A percentile compares a stretch with the other conserved stretches of the same genome.
Evolutionary conservation across 257 asterid species (phyloP).

Genomic region (Avicennia marina): DNA sequence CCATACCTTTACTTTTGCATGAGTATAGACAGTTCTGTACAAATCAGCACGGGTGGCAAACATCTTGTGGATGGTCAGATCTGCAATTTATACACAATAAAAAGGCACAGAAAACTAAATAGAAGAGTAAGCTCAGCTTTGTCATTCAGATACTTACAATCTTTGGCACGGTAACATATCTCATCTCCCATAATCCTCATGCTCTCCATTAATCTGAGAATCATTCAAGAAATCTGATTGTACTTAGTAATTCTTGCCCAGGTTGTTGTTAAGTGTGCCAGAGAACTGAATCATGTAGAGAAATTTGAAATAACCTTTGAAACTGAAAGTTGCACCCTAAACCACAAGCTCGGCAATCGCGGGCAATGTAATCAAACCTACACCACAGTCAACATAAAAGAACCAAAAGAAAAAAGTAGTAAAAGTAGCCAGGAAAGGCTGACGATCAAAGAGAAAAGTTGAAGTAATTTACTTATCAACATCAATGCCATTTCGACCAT

Average conservation of each 20-base stretch:
- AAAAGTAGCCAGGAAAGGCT: background rate
- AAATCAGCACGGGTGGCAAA: slow-evolving; percentile 91
- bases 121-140: background rate
- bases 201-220: slow-evolving; percentile 74
- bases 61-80: slow-evolving; percentile 79
- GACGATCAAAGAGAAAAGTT: slow-evolving; percentile 13
- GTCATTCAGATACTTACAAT: slow-evolving; percentile 41
- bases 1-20: slow-evolving; percentile 89
- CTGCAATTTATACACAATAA: slow-evolving; percentile 39
- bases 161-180: slow-evolving; percentile 90
- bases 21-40: slow-evolving; percentile 80
- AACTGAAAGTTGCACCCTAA: slow-evolving; percentile 90
- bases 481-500: slow-evolving; percentile 93
- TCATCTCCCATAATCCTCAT: slow-evolving; percentile 94
- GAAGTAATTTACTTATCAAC: slow-evolving; percentile 88
- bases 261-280: slow-evolving; percentile 2
- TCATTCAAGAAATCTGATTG: slow-evolving; percentile 6
- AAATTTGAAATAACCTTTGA: slow-evolving; percentile 45
- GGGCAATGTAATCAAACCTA: slow-evolving; percentile 90
- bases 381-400: slow-evolving; percentile 9
- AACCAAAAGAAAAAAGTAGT: background rate
- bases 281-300: slow-evolving; percentile 11
- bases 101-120: slow-evolving; percentile 17
- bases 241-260: background rate
- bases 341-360: slow-evolving; percentile 91